Base-by-base conservation (phyloP, 2,329 filamentous ascomycete species). In the Endoconidiophora polonica region DNA sequence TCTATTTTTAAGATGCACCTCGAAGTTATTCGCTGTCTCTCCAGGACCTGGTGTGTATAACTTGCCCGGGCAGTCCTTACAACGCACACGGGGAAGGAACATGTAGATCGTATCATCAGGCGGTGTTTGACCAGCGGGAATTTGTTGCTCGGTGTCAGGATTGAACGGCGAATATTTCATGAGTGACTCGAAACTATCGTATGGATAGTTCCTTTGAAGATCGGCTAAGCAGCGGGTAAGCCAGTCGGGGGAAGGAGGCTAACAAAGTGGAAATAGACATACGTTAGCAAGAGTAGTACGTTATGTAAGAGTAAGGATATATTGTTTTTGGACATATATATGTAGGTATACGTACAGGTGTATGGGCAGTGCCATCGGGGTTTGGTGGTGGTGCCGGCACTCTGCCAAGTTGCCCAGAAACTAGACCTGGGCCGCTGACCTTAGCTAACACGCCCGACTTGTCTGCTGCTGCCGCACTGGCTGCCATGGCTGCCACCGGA, bases 141-240 rank as follows among this genome's bases (percentile, higher is more conserved):
- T 72, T 20, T 79, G 76, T 18, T 74, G 66, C 54, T 82, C 77
- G 2, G 83, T 88, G 45, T 75, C 70, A 9, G 74, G 75, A 62
- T 94, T 82, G 55, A 94, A 76, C 52, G 83, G 80, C 22, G 79
- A 85, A 65, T 93, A 88, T 54, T 87, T 86, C 91, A 98, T 98
- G 20, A 82, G 76, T 49, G 80, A 83, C 64, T 94, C 86, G 62
- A 96, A 96, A 26, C 76, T 74, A 62, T 95, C 87, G 58, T 81
- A 76, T 3, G 84, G 81, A 59, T 94, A 90, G 53, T 72, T 69
- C 57, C 78, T 78, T 57, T 69, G 68, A 51, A 96, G 75, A 22
- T 78, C 72, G 53, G 75, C 69, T n/a, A 96, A 76, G 48, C 85
- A 82, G 37, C 73, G 67, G 52, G 73, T 69, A 50, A 98, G 82